These are phyloP conservation scores for Rutidosis leptorrhynchoides DNA, from an alignment of 129 eudicot species.

Conservation along the genomic window DNA sequence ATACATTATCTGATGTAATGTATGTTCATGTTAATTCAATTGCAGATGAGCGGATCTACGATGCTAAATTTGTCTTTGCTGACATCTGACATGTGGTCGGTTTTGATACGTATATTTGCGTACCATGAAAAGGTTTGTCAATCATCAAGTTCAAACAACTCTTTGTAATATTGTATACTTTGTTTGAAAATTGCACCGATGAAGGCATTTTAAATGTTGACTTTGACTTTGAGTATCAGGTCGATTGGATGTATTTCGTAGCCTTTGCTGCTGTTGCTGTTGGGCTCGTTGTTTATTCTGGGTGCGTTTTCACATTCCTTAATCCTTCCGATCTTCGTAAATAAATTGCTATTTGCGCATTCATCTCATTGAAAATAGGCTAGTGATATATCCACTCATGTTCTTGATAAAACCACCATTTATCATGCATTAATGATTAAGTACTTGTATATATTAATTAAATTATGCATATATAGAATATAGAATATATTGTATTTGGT, in stretches of 20 bases:
- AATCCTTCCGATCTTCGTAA: background rate
- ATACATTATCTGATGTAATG: conserved; percentile 18
- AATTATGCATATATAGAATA: background rate
- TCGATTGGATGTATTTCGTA: conserved; percentile 88
- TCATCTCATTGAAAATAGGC: background rate
- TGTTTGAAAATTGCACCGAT: background rate
- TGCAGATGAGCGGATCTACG: conserved; percentile 86
- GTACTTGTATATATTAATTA: too few relatives aligned
- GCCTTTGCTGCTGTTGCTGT: conserved; percentile 79
- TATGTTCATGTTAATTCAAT: conserved; percentile 8
- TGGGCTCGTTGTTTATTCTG: conserved; percentile 83
- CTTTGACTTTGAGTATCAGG: conserved; percentile 44
- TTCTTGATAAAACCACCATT: too few relatives aligned
- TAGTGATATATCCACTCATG: too few relatives aligned
- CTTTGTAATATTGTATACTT: background rate
- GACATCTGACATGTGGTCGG: conserved; percentile 99
- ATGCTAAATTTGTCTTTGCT: conserved; percentile 85
- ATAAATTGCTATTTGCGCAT: background rate
- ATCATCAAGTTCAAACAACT: background rate
- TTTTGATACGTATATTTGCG: conserved; percentile 81
- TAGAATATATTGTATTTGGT: background rate
- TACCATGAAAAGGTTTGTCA: conserved; percentile 76
- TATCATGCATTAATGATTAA: too few relatives aligned
- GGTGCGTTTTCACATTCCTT: conserved; percentile 34
- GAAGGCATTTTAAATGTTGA: conserved; percentile 8